Evolutionary conservation across 2,329 filamentous ascomycete species (phyloP), one percentile per base, ranked within the genome.

Genomic region (Pseudogymnoascus sp.): DNA sequence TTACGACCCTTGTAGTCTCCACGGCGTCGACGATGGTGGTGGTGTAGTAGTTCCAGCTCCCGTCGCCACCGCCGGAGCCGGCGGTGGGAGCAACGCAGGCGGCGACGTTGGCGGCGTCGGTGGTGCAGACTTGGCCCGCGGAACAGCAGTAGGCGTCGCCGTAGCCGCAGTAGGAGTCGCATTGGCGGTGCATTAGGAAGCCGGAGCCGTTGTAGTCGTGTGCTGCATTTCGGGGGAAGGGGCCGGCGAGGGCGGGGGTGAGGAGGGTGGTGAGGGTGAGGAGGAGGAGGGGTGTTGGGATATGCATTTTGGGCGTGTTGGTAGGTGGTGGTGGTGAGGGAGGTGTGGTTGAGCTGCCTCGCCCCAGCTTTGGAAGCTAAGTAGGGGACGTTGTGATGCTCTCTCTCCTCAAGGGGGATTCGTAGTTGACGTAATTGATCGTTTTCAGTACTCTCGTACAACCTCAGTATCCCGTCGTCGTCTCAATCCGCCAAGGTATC

Each of bases 61-160:
- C 62, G 36, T 68, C 81, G 83, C 36, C 82, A 71, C 61, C 70
- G 72, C 61, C 70, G 72, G 64, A 68, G 69, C n/a, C 64, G 59
- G 31, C 72, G 69, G 62, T 70, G 71, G 64, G 68, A 6, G 68
- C 63, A 39, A 77, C 71, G 69, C 83, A 86, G 62, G 77, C 79
- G 31, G 83, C 83, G 42, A 82, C 75, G 68, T 78, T 77, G 67
- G 75, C 73, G 4, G 76, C 60, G 54, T 70, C 72, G 5, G 83
- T 86, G 64, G 77, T 80, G 76, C 84, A 86, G 34, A 74, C 70
- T 70, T 83, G 73, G 62, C 76, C 76, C 62, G 73, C 68, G 21
- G 71, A 72, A 70, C 84, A 87, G 75, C 84, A 86, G 73, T 80
- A 80, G 71, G 83, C 78, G 68, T 80, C 80, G 62, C 83, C 74